Conservation (phyloP, 1,284 basidiomycete species). For the Ustilago nuda region DNA sequence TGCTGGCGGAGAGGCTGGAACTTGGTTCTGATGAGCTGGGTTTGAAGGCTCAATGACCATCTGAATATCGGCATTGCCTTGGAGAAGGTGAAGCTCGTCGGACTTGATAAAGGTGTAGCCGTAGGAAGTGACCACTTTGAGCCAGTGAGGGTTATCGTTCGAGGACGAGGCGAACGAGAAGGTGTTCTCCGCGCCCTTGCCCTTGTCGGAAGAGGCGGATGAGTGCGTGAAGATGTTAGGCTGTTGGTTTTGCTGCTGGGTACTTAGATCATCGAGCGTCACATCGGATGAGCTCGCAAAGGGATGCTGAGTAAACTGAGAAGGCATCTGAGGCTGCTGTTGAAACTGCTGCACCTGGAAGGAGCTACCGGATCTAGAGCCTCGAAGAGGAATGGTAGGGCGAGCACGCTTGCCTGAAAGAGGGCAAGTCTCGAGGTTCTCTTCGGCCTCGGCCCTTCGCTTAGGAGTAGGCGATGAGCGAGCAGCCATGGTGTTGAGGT, state of each 20-base stretch:
- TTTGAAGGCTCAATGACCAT: conserved; percentile 44
- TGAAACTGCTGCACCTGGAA: conserved; percentile 22
- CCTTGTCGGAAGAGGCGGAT: conserved; percentile 20
- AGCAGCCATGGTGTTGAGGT: conserved; percentile 50
- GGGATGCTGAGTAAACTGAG: conserved; percentile 16
- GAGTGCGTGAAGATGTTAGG: conserved; percentile 47
- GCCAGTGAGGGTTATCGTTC: conserved; percentile 41
- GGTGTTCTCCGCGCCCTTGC: conserved; percentile 24
- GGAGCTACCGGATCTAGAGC: conserved; percentile 27
- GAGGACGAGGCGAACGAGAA: conserved; percentile 8
- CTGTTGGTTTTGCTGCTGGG: conserved; percentile 21
- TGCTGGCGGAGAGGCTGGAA: conserved; percentile 36
- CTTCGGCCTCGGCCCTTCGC: conserved; percentile 41
- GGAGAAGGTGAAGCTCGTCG: conserved; percentile 44
- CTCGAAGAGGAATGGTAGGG: conserved; percentile 38
- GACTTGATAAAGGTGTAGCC: conserved; percentile 52
- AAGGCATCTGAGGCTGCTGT: conserved; percentile 11
- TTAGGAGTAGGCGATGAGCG: conserved; percentile 39
- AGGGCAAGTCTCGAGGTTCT: conserved; percentile 30
- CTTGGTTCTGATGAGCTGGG: conserved; percentile 31
- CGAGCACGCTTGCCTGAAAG: conserved; percentile 47
- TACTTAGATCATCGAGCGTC: conserved; percentile 39
- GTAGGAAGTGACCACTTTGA: conserved; percentile 52
- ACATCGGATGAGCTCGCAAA: conserved; percentile 48
- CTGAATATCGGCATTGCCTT: conserved; percentile 48